Conservation (phyloP, 306 rosid species). For the Malus fusca region DNA sequence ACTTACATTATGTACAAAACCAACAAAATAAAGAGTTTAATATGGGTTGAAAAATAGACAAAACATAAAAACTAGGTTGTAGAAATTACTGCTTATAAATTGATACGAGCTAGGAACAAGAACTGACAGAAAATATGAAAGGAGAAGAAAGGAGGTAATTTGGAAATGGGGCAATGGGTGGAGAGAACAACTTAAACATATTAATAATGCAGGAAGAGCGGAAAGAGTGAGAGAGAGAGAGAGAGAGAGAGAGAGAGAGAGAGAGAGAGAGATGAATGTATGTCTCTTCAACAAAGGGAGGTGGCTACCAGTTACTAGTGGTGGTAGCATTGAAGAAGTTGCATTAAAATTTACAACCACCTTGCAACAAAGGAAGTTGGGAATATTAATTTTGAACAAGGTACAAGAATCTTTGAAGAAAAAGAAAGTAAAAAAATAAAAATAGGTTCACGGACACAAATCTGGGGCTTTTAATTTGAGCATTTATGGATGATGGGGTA, state of each 20-base stretch:
- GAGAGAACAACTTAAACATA: not conserved
- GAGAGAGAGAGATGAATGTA: not conserved
- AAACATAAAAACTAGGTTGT: not conserved
- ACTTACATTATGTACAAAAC: not conserved
- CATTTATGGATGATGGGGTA: slow-evolving; percentile 52
- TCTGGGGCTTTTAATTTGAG: slow-evolving; percentile 61
- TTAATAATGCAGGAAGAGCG: not conserved
- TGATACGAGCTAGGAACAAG: not conserved
- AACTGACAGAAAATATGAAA: not conserved
- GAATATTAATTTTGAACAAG: slow-evolving; percentile 54
- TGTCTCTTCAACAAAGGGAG: slow-evolving; percentile 3
- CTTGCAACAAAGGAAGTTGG: slow-evolving; percentile 65
- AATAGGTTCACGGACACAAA: slow-evolving; percentile 60
- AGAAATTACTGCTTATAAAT: too few relatives aligned
- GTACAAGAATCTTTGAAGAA: slow-evolving; percentile 47
- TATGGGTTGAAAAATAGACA: not conserved
- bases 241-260: not conserved
- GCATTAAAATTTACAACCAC: slow-evolving; percentile 76
- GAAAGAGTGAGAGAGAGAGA: not conserved
- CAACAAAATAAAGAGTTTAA: not conserved
- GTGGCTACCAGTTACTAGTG: slow-evolving; percentile 7
- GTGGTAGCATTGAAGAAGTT: slow-evolving; percentile 57
- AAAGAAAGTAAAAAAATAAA: not conserved
- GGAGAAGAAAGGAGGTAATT: not conserved
- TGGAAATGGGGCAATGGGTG: not conserved